These are phyloP conservation scores for Microbotryum scabiosae DNA, from an alignment of 1,284 basidiomycete species.

Conservation along the genomic window DNA sequence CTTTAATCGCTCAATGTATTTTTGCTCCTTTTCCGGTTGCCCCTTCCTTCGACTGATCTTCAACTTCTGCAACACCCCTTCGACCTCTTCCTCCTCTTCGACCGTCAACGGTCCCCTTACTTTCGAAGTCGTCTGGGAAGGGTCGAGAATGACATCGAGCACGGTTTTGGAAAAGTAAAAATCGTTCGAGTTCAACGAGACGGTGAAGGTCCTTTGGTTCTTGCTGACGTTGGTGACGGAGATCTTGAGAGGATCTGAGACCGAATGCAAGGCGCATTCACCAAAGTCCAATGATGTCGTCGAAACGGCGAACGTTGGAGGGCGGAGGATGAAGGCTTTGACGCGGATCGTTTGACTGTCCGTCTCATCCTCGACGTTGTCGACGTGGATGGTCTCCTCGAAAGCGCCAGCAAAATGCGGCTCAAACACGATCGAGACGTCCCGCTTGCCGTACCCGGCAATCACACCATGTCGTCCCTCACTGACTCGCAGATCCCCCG, in stretches of 20 bases:
- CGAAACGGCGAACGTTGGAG: constrained; percentile 43
- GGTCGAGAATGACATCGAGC: constrained; percentile 15
- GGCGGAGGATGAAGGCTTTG: constrained; percentile 45
- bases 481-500: constrained; percentile 46
- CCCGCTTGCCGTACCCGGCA: constrained; percentile 46
- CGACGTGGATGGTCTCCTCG: constrained; percentile 46
- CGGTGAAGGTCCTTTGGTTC: constrained; percentile 43
- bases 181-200: constrained; percentile 37
- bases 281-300: constrained; percentile 45
- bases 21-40: constrained; percentile 46
- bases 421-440: constrained; percentile 44
- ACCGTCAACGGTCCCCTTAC: constrained; percentile 41
- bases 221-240: constrained; percentile 43
- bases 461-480: constrained; percentile 47
- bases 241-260: constrained; percentile 42
- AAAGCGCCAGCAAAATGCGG: constrained; percentile 42
- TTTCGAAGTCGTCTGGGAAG: constrained; percentile 37
- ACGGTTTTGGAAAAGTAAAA: neutral
- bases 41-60: constrained; percentile 47
- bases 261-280: constrained; percentile 43
- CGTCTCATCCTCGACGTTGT: constrained; percentile 45
- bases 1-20: constrained; percentile 44
- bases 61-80: constrained; percentile 46
- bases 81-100: constrained; percentile 47
- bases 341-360: constrained; percentile 45